phyloP scores from a whole-genome alignment of 2,329 filamentous ascomycete genomes.

The Alternaria consortialis region DNA sequence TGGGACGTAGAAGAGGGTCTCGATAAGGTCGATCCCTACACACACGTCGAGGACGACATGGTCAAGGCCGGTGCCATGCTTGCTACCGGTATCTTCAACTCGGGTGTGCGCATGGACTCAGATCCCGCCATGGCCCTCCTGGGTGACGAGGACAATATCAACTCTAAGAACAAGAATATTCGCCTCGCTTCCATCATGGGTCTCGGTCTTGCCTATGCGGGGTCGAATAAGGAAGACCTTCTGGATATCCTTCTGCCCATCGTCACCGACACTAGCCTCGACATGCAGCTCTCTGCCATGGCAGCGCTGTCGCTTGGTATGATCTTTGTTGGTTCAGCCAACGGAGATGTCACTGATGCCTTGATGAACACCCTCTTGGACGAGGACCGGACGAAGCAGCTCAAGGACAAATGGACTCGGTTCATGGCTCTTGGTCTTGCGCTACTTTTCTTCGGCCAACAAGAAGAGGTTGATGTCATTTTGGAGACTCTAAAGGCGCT shows the following conservation, averaged over 20 bases:
- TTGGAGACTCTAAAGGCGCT: slow-evolving; percentile 96
- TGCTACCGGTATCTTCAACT: slow-evolving; percentile 95
- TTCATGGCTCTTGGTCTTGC: slow-evolving; percentile 95
- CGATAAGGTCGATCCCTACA: slow-evolving; percentile 94
- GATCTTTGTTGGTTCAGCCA: slow-evolving; percentile 90
- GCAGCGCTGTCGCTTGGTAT: slow-evolving; percentile 90
- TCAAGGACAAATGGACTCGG: slow-evolving; percentile 98
- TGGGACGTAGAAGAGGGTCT: slow-evolving; percentile 94
- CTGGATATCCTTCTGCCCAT: slow-evolving; percentile 85
- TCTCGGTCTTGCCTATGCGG: slow-evolving; percentile 91
- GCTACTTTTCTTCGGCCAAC: slow-evolving; percentile 92
- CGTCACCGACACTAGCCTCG: slow-evolving; percentile 80
- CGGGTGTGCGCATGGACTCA: slow-evolving; percentile 85
- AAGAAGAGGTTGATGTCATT: slow-evolving; percentile 99
- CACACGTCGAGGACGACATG: slow-evolving; percentile 80
- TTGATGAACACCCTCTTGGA: slow-evolving; percentile 94
- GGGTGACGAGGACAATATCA: slow-evolving; percentile 79
- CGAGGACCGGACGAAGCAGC: slow-evolving; percentile 85
- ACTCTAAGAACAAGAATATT: slow-evolving; percentile 79
- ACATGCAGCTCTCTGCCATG: slow-evolving; percentile 97
- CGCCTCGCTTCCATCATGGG: slow-evolving; percentile 93
- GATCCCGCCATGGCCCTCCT: slow-evolving; percentile 91
- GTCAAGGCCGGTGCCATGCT: slow-evolving; percentile 92
- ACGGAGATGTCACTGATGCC: slow-evolving; percentile 88
- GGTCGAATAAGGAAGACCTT: slow-evolving; percentile 90